phyloP scores from a whole-genome alignment of 176 grass and related monocot species.

The Triticum dicoccoides region DNA sequence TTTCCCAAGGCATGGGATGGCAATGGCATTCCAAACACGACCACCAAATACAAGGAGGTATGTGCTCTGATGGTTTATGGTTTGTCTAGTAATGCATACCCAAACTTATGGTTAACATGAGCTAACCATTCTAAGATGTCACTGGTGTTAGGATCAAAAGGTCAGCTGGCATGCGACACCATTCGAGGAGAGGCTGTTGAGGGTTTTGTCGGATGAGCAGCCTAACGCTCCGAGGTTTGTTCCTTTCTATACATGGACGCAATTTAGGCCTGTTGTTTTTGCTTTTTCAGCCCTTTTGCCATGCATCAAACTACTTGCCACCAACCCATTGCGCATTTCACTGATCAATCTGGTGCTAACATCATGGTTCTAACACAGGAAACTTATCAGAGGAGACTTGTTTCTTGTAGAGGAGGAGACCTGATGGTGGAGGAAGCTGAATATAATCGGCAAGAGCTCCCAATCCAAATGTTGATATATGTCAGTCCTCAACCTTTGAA shows the following conservation, averaged over 20 bases:
- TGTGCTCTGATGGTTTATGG: neutral
- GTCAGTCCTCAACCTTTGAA: neutral
- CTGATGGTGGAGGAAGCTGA: neutral
- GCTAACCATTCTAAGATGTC: neutral
- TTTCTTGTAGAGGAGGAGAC: neutral
- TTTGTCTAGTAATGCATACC: neutral
- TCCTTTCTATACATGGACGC: neutral
- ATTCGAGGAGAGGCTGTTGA: constrained; percentile 75
- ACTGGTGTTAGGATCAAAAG: constrained; percentile 57
- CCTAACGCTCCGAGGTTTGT: constrained; percentile 44
- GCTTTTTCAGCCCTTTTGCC: neutral
- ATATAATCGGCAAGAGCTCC: neutral
- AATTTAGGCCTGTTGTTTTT: neutral
- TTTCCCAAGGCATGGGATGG: constrained; percentile 34
- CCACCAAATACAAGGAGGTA: constrained; percentile 75
- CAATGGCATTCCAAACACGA: constrained; percentile 83
- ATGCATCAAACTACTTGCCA: neutral
- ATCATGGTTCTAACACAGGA: neutral
- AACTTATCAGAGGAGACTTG: constrained; percentile 16
- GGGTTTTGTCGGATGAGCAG: constrained; percentile 61
- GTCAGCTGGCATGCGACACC: constrained; percentile 73
- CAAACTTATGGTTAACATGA: neutral
- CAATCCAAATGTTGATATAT: neutral
- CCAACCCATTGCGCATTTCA: neutral
- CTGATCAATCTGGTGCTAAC: neutral